phyloP scores from a whole-genome alignment of 2,329 filamentous ascomycete genomes.

The Nemania serpens region DNA sequence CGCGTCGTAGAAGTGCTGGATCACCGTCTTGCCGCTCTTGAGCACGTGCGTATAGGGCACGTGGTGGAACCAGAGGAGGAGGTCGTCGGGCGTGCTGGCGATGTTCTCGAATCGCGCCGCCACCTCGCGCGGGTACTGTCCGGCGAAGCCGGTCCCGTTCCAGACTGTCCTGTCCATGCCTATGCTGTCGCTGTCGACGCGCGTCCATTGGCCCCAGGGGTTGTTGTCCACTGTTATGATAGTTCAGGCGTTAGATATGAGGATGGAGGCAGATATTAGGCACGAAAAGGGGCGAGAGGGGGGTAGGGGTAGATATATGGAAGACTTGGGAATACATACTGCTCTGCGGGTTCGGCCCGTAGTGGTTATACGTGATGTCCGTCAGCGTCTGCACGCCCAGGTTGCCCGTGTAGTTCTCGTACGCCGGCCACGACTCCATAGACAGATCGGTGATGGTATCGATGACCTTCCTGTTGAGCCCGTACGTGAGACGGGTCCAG shows the following conservation, averaged over 20 bases:
- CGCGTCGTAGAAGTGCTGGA: constrained; percentile 59
- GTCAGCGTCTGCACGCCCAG: constrained; percentile 71
- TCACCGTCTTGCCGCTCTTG: constrained; percentile 68
- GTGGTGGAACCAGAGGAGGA: constrained; percentile 77
- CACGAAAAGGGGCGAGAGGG: neutral
- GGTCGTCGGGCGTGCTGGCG: constrained; percentile 67
- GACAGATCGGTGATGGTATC: constrained; percentile 65
- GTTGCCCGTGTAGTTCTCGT: constrained; percentile 73
- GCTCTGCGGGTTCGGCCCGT: constrained; percentile 68
- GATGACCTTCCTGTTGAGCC: constrained; percentile 57
- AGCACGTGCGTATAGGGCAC: constrained; percentile 68
- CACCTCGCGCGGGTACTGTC: constrained; percentile 68
- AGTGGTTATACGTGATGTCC: constrained; percentile 70
- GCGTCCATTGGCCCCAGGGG: constrained; percentile 74
- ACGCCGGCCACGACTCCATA: constrained; percentile 71
- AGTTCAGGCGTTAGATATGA: neutral
- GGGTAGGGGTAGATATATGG: neutral
- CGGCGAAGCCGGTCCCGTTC: constrained; percentile 69
- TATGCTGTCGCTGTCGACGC: constrained; percentile 62
- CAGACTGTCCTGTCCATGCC: constrained; percentile 74
- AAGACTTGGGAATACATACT: neutral
- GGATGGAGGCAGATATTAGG: neutral
- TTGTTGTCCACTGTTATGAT: constrained; percentile 60
- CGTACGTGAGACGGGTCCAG: constrained; percentile 72
- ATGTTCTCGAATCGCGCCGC: constrained; percentile 62